Base-by-base conservation (phyloP, 805 yeast genomes). In the Danielia oregonensis region DNA sequence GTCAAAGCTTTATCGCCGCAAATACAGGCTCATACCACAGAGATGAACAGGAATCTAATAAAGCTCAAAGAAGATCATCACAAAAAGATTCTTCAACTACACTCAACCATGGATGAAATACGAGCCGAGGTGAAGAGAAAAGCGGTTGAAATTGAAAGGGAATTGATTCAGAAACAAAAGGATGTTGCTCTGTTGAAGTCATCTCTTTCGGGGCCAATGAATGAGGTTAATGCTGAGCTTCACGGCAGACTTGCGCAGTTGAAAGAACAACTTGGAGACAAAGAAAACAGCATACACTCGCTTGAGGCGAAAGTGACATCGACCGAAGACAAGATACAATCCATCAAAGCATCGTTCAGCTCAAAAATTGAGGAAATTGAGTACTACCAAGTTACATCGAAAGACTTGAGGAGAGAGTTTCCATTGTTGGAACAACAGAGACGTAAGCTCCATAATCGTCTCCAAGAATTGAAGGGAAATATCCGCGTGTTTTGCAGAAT, bases 391-490 rank as follows among this genome's bases (percentile, higher is more conserved):
- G 17, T 16, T n/a, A 19, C 43, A 8, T 29, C 41, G 2, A 23
- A 15, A 3, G 18, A 16, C 5, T 29, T 38, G 13, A 63, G 63
- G 19, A 55, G 58, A 7, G 54, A 61, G 21, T 54, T 80, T 7
- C 52, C 69, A 0, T 54, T 57, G 14, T 78, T 74, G 39, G 91
- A 84, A 46, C 56, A 65, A 0, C 51, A 64, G 24, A 66, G 96
- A 40, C 64, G 96, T 7, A 50, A 60, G 10, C 55, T 85, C 1
- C 96, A 87, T 51, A 80, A 86, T 51, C 70, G 68, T 42, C 63
- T 91, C 5, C 96, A 88, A 56, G 95, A 86, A 40, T 57, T 91
- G 24, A 85, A 88, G 57, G 97, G 98, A 1, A 93, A 87, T 49
- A 88, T 93, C 22, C 63, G 97, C 30, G 97, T 91, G 0, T 86